These are phyloP conservation scores for Aschersonia sp. DNA, from an alignment of 2,329 filamentous ascomycete species.

Conservation along the genomic window DNA sequence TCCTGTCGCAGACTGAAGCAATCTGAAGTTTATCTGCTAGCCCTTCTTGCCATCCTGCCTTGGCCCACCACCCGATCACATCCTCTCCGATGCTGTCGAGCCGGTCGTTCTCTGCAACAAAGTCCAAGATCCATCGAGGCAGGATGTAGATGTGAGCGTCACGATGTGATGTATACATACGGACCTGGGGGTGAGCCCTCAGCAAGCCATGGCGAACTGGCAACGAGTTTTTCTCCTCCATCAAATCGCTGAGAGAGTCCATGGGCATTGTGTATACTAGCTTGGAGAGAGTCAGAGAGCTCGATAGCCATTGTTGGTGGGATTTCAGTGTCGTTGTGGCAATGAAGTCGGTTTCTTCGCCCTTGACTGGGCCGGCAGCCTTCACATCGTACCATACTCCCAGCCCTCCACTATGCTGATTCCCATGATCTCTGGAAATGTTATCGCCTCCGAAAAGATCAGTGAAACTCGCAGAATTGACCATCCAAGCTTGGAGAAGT, in stretches of 20 bases:
- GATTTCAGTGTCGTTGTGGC: conserved; percentile 55
- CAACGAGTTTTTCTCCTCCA: conserved; percentile 58
- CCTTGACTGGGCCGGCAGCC: conserved; percentile 59
- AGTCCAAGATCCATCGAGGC: conserved; percentile 78
- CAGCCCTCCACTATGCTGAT: conserved; percentile 56
- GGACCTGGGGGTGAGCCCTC: conserved; percentile 57
- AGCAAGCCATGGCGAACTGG: conserved; percentile 65
- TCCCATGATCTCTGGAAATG: conserved; percentile 21
- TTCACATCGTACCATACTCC: conserved; percentile 88
- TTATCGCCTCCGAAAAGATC: conserved; percentile 37
- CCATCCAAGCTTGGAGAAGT: conserved; percentile 84
- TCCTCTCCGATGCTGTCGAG: conserved; percentile 87
- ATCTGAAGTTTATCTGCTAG: conserved; percentile 66
- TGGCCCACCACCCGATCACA: conserved; percentile 89
- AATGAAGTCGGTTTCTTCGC: conserved; percentile 86
- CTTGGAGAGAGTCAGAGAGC: conserved; percentile 56
- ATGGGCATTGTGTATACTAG: conserved; percentile 79
- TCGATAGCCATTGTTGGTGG: conserved; percentile 33
- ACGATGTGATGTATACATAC: conserved; percentile 69
- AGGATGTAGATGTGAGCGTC: conserved; percentile 94
- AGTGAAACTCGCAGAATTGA: conserved; percentile 57
- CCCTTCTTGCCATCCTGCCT: conserved; percentile 78
- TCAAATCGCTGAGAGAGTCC: conserved; percentile 73
- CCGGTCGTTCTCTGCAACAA: conserved; percentile 63
- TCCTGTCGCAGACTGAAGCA: conserved; percentile 38